Base-by-base conservation (phyloP, 1,284 basidiomycete genomes). In the Pulchroboletus neoregius region DNA sequence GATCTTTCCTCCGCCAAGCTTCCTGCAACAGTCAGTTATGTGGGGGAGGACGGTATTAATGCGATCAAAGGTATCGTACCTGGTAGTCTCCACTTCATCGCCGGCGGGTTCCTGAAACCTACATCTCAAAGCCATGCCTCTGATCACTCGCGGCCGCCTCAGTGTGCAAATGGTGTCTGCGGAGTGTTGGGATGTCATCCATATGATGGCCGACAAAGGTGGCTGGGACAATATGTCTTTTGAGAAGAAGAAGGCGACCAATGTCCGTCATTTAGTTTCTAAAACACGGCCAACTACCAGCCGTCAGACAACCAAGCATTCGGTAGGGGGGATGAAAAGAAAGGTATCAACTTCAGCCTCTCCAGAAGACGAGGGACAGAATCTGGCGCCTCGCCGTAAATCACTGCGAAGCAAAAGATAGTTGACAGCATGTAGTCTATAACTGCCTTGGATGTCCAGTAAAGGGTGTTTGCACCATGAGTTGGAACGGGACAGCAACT, bases 121-220 rank as follows among this genome's bases (percentile, higher is more conserved):
- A 39, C 34, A 32, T 42, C 36, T 34, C 39, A 56, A 63, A 79
- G 79, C 59, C 5, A 96, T 95, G 91, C 78, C 86, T 36, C 72
- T 98, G 20, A 76, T 97, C 13, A 87, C 79, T 16, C 78, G 90
- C 7, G 92, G 94, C 1, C 73, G 95, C 41, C 73, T 98, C 41
- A 95, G 92, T 66, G 87, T 92, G 34, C 92, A 97, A 68, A 79
- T 82, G 3, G 92, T 95, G 1, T 70, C 77, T 23, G 68, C 78
- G 48, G 71, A 66, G 9, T 87, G 91, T 0, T 98, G 84, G 77
- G 72, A 78, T 16, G 78, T 80, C 1, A 76, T 96, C 13, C 64
- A 73, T 9, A 57, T 70, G 38, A 66, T 98, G 41, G 87, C 91
- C 0, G 74, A 80, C 41, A 76, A 73, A 24, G 94, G 94, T 5